Evolutionary conservation across 768 basidiomycete species (phyloP).

Genomic region (Wakefieldia striispora): DNA sequence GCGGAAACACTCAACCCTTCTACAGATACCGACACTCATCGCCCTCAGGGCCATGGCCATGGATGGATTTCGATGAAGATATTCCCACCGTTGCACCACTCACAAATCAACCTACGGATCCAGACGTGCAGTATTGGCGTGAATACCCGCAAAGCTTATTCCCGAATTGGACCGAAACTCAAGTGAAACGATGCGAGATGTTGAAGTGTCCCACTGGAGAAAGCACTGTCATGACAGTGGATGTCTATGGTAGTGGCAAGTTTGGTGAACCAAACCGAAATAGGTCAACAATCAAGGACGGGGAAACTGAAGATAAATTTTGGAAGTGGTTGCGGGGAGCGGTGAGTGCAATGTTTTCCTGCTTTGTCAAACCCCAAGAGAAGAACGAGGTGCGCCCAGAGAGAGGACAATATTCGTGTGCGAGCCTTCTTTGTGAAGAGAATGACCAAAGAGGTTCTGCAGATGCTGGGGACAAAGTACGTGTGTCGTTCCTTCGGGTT

Average conservation of each 20-base stretch:
- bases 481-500: constrained; percentile 1
- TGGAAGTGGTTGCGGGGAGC: constrained; percentile 32
- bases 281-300: constrained; percentile 1
- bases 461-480: constrained; percentile 57
- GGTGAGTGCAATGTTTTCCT: constrained; percentile 29
- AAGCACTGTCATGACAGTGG: constrained; percentile 24
- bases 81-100: not conserved
- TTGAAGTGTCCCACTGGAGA: constrained; percentile 16
- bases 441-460: constrained; percentile 48
- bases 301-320: constrained; percentile 25
- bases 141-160: constrained; percentile 31
- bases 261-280: constrained; percentile 1
- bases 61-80: constrained; percentile 38
- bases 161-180: constrained; percentile 32
- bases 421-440: constrained; percentile 51
- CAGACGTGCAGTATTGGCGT: constrained; percentile 13
- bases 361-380: not conserved
- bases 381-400: constrained; percentile 10
- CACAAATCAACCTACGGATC: not conserved
- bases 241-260: constrained; percentile 10
- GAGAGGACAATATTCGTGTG: constrained; percentile 39
- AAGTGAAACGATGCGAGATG: constrained; percentile 33
- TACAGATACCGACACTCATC: constrained; percentile 37
- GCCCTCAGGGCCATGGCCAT: constrained; percentile 43
- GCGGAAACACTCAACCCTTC: not conserved